phyloP scores from a whole-genome alignment of 345 rosid genomes.

The Jatropha curcas region DNA sequence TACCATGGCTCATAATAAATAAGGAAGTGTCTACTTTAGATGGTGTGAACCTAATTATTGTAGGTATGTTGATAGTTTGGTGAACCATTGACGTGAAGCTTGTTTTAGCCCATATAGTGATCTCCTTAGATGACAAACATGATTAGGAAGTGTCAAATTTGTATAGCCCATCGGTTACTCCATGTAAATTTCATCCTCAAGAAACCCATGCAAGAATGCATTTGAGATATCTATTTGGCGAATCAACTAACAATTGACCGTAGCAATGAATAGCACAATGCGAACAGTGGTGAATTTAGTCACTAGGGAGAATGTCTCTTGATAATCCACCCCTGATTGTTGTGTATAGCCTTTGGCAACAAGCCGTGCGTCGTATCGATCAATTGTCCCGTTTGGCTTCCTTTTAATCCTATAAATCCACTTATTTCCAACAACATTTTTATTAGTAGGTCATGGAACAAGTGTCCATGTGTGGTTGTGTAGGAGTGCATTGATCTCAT shows the following conservation, averaged over 20 bases:
- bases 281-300: not conserved
- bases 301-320: not conserved
- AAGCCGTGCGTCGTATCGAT: not conserved
- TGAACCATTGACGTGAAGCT: not conserved
- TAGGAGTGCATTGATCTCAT: not conserved
- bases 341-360: not conserved
- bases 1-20: not conserved
- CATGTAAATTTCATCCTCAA: not conserved
- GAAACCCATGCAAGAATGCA: not conserved
- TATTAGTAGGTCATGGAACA: not conserved
- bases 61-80: not conserved
- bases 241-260: no score
- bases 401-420: not conserved
- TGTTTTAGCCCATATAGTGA: conserved; percentile 3
- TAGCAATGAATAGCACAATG: no score
- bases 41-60: not conserved
- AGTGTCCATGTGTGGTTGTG: not conserved
- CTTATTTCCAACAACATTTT: not conserved
- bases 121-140: not conserved
- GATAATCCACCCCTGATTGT: no score
- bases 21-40: not conserved
- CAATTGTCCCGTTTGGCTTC: not conserved
- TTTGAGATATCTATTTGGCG: not conserved
- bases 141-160: not conserved
- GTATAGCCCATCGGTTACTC: not conserved